Percentiles rank a stretch among this genome's conserved stretches.
These are phyloP conservation scores for Somion occarium DNA, from an alignment of 1,284 basidiomycete species.

Conservation along the genomic window DNA sequence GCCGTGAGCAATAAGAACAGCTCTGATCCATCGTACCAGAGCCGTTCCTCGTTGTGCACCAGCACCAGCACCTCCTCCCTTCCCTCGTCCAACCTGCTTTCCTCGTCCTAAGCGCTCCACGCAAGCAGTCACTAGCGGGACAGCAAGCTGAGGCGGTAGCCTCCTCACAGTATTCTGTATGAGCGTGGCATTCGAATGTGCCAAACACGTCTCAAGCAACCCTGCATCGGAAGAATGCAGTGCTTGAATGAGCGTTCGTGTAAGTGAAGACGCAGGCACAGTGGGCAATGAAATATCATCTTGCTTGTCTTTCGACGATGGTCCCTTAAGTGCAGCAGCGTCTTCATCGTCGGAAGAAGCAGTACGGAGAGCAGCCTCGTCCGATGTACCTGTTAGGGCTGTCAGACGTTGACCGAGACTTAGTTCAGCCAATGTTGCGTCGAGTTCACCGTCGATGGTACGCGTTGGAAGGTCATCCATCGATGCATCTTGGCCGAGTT, in stretches of 20 bases:
- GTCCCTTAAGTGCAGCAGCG: conserved; percentile 21
- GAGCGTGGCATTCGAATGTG: conserved; percentile 77
- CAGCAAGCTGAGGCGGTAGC: conserved; percentile 85
- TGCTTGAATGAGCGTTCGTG: conserved; percentile 93
- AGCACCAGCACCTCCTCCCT: conserved; percentile 78
- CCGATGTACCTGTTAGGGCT: conserved; percentile 52
- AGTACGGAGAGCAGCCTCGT: conserved; percentile 25
- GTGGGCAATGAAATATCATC: conserved; percentile 35
- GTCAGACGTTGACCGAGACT: conserved; percentile 86
- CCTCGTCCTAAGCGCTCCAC: conserved; percentile 88
- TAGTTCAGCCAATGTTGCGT: conserved; percentile 84
- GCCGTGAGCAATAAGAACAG: conserved; percentile 83
- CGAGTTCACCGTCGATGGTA: conserved; percentile 65
- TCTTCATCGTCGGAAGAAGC: conserved; percentile 44
- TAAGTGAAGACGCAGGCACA: conserved; percentile 84
- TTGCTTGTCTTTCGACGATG: conserved; percentile 28
- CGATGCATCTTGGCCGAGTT: conserved; percentile 55
- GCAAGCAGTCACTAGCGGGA: conserved; percentile 86
- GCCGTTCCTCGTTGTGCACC: conserved; percentile 84
- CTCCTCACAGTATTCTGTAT: conserved; percentile 88
- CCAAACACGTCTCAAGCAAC: conserved; percentile 84
- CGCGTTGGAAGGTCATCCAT: conserved; percentile 47
- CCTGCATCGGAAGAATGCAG: conserved; percentile 92
- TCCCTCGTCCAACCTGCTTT: conserved; percentile 63
- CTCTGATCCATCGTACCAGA: conserved; percentile 87